Evolutionary conservation across 495 filamentous ascomycete genomes (phyloP).

Genomic region (Talaromyces liani): DNA sequence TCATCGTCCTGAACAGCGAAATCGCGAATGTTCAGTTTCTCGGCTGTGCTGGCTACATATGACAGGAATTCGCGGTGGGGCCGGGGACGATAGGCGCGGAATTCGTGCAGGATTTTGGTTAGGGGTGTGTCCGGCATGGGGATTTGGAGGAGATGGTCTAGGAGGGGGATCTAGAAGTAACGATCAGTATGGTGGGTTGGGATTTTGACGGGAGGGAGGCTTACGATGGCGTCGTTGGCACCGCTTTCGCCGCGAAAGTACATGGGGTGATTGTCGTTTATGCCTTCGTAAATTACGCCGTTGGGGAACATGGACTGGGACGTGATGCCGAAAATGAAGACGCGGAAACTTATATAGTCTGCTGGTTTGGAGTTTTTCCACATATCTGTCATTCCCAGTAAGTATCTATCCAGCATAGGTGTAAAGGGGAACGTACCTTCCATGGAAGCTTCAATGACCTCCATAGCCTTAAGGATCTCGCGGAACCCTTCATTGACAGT

Average conservation of each 20-base stretch:
- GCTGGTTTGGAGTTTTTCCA: slow-evolving; percentile 74
- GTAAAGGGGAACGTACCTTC: slow-evolving; percentile 42
- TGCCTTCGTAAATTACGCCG: slow-evolving; percentile 80
- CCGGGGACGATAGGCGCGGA: slow-evolving; percentile 74
- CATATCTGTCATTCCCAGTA: slow-evolving; percentile 49
- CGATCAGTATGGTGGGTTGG: slow-evolving; percentile 2
- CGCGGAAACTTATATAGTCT: slow-evolving; percentile 76
- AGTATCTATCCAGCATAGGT: slow-evolving; percentile 10
- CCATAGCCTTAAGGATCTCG: slow-evolving; percentile 54
- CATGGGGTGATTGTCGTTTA: slow-evolving; percentile 59
- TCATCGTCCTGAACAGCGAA: slow-evolving; percentile 51
- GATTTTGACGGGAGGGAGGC: not conserved
- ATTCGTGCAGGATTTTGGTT: slow-evolving; percentile 77
- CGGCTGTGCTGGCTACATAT: slow-evolving; percentile 52
- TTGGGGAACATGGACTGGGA: slow-evolving; percentile 86
- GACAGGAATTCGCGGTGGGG: slow-evolving; percentile 80
- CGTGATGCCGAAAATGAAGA: slow-evolving; percentile 91
- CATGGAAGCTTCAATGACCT: slow-evolving; percentile 69
- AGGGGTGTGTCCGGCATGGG: slow-evolving; percentile 77
- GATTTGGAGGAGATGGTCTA: slow-evolving; percentile 75
- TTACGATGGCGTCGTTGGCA: slow-evolving; percentile 78
- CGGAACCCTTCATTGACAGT: slow-evolving; percentile 57
- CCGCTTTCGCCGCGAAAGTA: slow-evolving; percentile 82
- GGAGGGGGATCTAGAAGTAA: slow-evolving; percentile 60
- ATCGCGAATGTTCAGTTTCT: slow-evolving; percentile 47